Base-by-base conservation (phyloP, 345 rosid genomes). In the Nasturtium officinale region DNA sequence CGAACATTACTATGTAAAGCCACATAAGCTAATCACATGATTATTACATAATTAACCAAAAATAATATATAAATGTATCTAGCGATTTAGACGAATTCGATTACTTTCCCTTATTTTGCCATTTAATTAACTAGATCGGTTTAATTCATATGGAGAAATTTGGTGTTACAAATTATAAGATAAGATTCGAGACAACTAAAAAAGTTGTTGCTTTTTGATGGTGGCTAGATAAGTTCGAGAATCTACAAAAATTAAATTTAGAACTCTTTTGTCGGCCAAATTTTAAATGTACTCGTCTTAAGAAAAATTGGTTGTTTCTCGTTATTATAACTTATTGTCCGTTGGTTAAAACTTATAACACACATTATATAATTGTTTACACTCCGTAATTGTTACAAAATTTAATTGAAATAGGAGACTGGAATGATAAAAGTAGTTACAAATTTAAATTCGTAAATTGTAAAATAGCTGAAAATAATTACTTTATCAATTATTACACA, bases 21-120 rank as follows among this genome's bases (percentile, higher is more conserved):
- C 80, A 77, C 61, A 63, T 37, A 77, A 47, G 76, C 56, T 77
- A 70, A 77, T 37, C 76, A 70, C 80, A 62, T 77, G 71, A 63
- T 77, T 64, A 61, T 59, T 60, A 48, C 47, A 70, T 69, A 35
- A 61, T 69, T 15, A 53, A 13, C 52, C 5, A 10, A 55, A 9
- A 26, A 8, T 18, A 38, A 0, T 33, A 23, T 10, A 33, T 10
- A 8, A 30, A 58, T 64, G 25, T 32, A 67, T 42, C 63, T 68
- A 67, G 59, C 55, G 37, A 60, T 50, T 40, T n/a, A 42, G 63
- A 75, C 73, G 40, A 67, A 30, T 67, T 17, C 42, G 12, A 15
- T 75, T 37, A 46, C 7, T 48, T 55, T 9, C 35, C 13, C 55
- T 5, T 32, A 28, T 20, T 17, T 56, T 38, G 51, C 45, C 2